A percentile compares a stretch with the other conserved stretches of the same genome.
phyloP scores from a whole-genome alignment of 139 green algal species.

The Chlorella ohadii region DNA sequence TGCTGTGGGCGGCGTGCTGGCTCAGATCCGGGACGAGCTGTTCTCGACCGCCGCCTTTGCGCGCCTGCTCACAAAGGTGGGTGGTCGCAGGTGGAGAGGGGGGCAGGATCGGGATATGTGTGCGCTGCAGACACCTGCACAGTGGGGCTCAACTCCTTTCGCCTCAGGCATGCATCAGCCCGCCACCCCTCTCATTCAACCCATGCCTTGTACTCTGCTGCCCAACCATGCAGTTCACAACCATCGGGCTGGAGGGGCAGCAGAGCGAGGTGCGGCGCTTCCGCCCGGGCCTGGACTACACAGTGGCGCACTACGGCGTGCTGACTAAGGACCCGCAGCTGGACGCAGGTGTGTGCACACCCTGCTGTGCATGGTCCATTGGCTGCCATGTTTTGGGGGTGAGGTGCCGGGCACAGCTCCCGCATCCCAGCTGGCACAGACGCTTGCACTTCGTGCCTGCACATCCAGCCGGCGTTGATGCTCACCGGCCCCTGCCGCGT shows the following conservation, averaged over 20 bases:
- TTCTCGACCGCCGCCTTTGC: constrained; percentile 71
- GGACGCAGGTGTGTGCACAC: neutral
- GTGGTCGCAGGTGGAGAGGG: neutral
- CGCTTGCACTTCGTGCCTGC: no score
- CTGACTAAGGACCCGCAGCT: constrained; percentile 53
- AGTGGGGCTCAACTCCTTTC: no score
- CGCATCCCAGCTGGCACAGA: no score
- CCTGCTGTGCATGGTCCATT: no score
- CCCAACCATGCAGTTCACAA: constrained; percentile 52
- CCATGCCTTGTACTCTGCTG: no score
- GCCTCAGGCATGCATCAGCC: no score
- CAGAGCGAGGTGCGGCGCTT: constrained; percentile 77
- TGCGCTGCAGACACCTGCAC: no score
- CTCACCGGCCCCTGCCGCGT: neutral
- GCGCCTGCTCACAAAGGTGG: constrained; percentile 64
- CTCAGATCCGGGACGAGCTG: constrained; percentile 46
- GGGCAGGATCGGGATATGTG: neutral
- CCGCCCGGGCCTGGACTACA: constrained; percentile 87
- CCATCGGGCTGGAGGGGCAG: constrained; percentile 55
- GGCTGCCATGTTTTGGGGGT: no score
- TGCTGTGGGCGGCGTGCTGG: constrained; percentile 45
- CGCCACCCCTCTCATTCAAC: no score
- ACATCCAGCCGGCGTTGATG: neutral
- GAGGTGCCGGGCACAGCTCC: no score
- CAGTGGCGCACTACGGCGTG: constrained; percentile 81